Conservation (phyloP, 768 basidiomycete species). For the Ramaria rubella region DNA sequence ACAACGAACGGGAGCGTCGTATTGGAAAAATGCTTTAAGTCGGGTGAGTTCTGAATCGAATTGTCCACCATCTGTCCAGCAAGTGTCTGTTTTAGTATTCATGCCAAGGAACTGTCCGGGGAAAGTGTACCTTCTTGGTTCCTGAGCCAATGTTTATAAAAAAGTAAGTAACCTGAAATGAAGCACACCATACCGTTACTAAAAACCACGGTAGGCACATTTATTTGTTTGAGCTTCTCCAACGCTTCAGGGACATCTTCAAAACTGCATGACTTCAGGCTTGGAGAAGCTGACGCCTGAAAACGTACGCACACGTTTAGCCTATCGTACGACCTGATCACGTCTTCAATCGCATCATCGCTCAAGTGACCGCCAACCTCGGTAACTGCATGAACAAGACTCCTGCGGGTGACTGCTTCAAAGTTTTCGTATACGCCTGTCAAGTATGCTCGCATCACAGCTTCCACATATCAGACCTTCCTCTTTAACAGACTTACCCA, state of each 20-base stretch:
- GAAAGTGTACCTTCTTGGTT: conserved; percentile 8
- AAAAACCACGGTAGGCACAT: conserved; percentile 21
- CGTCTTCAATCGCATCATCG: conserved; percentile 2
- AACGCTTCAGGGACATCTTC: conserved; percentile 18
- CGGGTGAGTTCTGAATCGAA: conserved; percentile 14
- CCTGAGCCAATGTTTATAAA: conserved; percentile 1
- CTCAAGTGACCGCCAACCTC: conserved; percentile 13
- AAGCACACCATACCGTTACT: conserved; percentile 21
- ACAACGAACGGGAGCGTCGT: conserved; percentile 9
- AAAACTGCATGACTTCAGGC: conserved; percentile 15
- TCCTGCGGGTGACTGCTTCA: conserved; percentile 19
- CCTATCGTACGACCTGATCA: conserved; percentile 21
- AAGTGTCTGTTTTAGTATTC: not conserved
- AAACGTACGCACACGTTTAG: conserved; percentile 16
- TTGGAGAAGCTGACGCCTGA: not conserved
- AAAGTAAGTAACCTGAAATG: not conserved
- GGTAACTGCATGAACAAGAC: conserved; percentile 20
- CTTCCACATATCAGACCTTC: not conserved
- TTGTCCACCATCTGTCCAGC: conserved; percentile 20
- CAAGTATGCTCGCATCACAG: not conserved
- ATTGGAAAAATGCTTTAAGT: not conserved
- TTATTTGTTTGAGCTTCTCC: conserved; percentile 11
- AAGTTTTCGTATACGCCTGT: conserved; percentile 24
- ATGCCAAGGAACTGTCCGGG: not conserved
- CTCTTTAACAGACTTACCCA: conserved; percentile 11